Evolutionary conservation across 176 grass and related monocot genomes (phyloP), one percentile per base, ranked within the genome.

Genomic region (Chloris gayana): DNA sequence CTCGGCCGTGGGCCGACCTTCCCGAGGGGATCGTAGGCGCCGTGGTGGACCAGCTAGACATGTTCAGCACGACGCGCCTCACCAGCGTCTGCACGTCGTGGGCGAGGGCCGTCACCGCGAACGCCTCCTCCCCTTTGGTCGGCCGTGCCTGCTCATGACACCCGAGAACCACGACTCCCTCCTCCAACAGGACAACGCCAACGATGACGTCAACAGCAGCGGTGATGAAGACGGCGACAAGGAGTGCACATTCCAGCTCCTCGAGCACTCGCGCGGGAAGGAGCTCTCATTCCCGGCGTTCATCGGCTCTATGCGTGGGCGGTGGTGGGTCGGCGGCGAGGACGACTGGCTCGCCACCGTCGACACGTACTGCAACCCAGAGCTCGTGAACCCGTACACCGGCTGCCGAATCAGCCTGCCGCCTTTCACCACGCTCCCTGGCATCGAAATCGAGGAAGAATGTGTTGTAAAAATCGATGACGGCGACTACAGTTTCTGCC

Each of bases 381-480:
- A 45, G 14, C 74, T 62, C 37, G 0, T 44, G 15, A 76, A 27
- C 31, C 56, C 57, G 29, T 63, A 76, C 38, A 41, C 33, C 9
- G 74, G 57, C 3, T 3, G 18, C 0, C 14, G 1, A 21, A 30
- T 62, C 15, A 25, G 19, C 25, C 24, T 63, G 9, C 74, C 74
- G 0, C 9, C 14, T 5, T 0, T 63, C 57, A 24, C 22, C 54
- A 60, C 33, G 6, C 18, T 75, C 15, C 35, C 14, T 2, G 35
- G 2, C 31, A 27, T 74, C 49, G 3, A 73, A 24, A 26, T 59
- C 56, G n/a, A 11, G 56, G 56, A 39, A 37, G 1, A 0, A 0
- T 42, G 21, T 18, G 0, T 0, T 0, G 21, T 29, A 12, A 5
- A 6, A 24, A 0, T 3, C 2, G 2, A 4, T 1, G 13, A 41